Evolutionary conservation across 139 green algal genomes (phyloP).

Genomic region (Mychonastes homosphaera): DNA sequence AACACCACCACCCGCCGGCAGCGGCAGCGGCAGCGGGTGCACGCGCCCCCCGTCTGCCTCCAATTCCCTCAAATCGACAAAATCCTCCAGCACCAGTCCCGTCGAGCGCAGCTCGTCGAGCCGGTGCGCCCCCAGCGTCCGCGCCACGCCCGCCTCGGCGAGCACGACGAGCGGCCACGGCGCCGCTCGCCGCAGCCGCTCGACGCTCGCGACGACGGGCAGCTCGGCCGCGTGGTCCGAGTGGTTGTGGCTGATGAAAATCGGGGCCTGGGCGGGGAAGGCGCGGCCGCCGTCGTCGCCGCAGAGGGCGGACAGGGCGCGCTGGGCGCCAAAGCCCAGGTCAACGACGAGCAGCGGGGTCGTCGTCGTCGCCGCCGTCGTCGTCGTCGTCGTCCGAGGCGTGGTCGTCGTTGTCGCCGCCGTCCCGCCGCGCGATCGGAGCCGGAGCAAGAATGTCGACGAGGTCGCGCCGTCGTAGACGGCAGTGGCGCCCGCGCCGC

Average conservation of each 20-base stretch:
- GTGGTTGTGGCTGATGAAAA: slow-evolving; percentile 22
- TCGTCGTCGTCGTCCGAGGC: background rate
- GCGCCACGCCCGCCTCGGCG: slow-evolving; percentile 15
- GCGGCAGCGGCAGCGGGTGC: background rate
- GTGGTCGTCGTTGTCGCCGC: slow-evolving; percentile 1
- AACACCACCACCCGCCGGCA: slow-evolving; percentile 6
- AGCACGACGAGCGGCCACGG: slow-evolving; percentile 2
- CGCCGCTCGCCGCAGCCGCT: background rate
- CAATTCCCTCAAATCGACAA: background rate
- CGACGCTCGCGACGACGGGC: slow-evolving; percentile 22
- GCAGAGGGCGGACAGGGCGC: no score
- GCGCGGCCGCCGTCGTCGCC: no score
- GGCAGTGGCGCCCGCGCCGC: slow-evolving; percentile 10
- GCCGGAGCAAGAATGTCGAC: slow-evolving; percentile 5
- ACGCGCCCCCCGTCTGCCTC: background rate
- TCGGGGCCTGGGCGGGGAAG: slow-evolving; percentile 1
- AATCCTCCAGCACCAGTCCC: slow-evolving; percentile 4
- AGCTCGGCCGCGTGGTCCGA: slow-evolving; percentile 21
- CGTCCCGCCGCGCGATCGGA: background rate
- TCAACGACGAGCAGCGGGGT: background rate
- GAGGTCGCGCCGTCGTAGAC: slow-evolving; percentile 6
- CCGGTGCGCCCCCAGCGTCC: slow-evolving; percentile 14
- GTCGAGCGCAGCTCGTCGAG: slow-evolving; percentile 31
- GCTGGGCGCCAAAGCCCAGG: slow-evolving; percentile 6
- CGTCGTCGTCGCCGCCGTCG: background rate